Base-by-base conservation (phyloP, 371 early-diverging fungal species). In the Lichtheimia ramosa region DNA sequence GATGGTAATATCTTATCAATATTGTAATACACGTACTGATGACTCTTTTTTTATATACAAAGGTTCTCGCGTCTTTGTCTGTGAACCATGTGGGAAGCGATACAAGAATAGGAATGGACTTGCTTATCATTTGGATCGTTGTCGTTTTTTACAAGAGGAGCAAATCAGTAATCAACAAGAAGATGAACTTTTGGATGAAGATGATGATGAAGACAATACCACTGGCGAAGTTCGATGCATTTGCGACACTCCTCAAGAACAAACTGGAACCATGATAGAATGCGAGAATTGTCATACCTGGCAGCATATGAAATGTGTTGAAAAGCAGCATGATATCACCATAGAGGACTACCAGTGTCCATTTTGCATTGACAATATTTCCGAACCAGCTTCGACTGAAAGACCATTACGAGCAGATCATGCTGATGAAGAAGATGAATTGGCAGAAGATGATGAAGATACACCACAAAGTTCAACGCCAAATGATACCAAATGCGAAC, bases 241-340 rank as follows among this genome's bases (percentile, higher is more conserved):
- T 20, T 81, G 82, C 34, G 67, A 71, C 20, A 68, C 68, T 18
- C 70, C 68, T 15, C 66, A 62, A 0, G 71, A 76, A n/a, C 75
- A 79, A 42, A 46, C 20, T 14, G 71, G 72, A 13, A 62, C 69
- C 2, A 71, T 81, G 75, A 68, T 84, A 2, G 80, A 82, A 55
- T 84, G 84, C 49, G 84, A 82, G 48, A 63, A 74, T 15, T 82
- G 83, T 56, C 61, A 68, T 41, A 64, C 60, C 20, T 79, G 78
- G 76, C 70, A 75, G 13, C 82, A 84, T 58, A 53, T 77, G 16
- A 74, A 78, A 21, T 82, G 82, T 34, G 58, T 77, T 40, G 76
- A 73, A 18, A 61, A 73, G 10, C 48, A 66, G 1, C 70, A 75
- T 28, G 68, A 69, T 3, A 62, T 58, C 7, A 54, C 75, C 4